phyloP scores from a whole-genome alignment of 2,329 filamentous ascomycete genomes.

The Pestalotiopsis sp. region DNA sequence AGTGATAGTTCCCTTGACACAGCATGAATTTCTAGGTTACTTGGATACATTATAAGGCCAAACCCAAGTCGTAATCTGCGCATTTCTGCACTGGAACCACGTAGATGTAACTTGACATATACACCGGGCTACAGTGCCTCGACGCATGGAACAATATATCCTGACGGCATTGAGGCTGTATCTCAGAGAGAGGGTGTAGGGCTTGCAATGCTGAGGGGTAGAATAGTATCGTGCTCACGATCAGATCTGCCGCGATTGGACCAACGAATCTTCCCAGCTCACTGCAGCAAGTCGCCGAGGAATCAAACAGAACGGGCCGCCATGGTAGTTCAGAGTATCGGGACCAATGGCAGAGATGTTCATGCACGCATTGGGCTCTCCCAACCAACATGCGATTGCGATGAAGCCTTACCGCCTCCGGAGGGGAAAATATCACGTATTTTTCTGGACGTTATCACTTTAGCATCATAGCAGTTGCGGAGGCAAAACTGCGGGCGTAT shows the following conservation, averaged over 20 bases:
- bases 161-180: not conserved
- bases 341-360: not conserved
- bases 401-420: no score
- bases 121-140: not conserved
- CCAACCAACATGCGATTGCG: no score
- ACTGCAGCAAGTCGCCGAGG: not conserved
- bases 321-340: not conserved
- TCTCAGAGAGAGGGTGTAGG: not conserved
- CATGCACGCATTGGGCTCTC: not conserved
- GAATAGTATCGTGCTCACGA: not conserved
- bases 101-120: not conserved
- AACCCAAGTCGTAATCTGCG: not conserved
- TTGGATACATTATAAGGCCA: not conserved
- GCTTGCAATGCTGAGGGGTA: not conserved
- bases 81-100: not conserved
- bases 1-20: not conserved
- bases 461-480: no score
- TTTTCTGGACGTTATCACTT: no score
- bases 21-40: not conserved
- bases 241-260: not conserved
- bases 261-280: not conserved
- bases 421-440: no score
- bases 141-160: not conserved
- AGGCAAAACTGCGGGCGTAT: no score
- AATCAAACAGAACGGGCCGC: not conserved